These are phyloP conservation scores for Limtongia smithiae DNA, from an alignment of 805 yeast species.

Conservation along the genomic window DNA sequence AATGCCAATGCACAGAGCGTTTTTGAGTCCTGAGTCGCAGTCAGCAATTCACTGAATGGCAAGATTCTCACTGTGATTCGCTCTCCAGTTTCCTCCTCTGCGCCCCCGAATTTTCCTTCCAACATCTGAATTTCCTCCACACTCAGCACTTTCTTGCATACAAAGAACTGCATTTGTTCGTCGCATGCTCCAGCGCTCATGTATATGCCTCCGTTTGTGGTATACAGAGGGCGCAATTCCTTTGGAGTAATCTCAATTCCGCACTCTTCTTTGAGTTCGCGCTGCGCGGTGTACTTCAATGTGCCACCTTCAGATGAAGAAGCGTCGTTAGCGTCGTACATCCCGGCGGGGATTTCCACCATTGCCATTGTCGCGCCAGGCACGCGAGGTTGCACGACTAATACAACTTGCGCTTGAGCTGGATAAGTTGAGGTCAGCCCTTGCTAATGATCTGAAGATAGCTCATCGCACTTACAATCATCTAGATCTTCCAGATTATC, in stretches of 20 bases:
- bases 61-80: constrained; percentile 13
- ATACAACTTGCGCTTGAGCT: constrained; percentile 24
- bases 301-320: constrained; percentile 17
- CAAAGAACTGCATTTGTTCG: constrained; percentile 26
- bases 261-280: constrained; percentile 34
- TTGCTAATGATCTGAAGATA: too few species aligned
- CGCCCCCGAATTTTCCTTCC: constrained; percentile 22
- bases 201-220: constrained; percentile 19
- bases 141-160: constrained; percentile 19
- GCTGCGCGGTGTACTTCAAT: constrained; percentile 32
- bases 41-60: constrained; percentile 12
- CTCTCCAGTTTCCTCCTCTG: constrained; percentile 19
- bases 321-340: constrained; percentile 30
- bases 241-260: constrained; percentile 26
- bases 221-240: constrained; percentile 26
- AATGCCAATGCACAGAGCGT: constrained; percentile 17
- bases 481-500: constrained; percentile 21
- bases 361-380: constrained; percentile 29
- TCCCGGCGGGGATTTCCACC: constrained; percentile 34
- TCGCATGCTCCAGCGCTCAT: constrained; percentile 30
- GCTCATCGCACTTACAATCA: constrained; percentile 17
- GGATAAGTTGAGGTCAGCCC: neutral
- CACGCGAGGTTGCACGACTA: constrained; percentile 32
- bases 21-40: constrained; percentile 21
- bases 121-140: constrained; percentile 10